A percentile compares a stretch with the other conserved stretches of the same genome.
phyloP scores from a whole-genome alignment of 106 monocot species.

The Dendrobium catenatum region DNA sequence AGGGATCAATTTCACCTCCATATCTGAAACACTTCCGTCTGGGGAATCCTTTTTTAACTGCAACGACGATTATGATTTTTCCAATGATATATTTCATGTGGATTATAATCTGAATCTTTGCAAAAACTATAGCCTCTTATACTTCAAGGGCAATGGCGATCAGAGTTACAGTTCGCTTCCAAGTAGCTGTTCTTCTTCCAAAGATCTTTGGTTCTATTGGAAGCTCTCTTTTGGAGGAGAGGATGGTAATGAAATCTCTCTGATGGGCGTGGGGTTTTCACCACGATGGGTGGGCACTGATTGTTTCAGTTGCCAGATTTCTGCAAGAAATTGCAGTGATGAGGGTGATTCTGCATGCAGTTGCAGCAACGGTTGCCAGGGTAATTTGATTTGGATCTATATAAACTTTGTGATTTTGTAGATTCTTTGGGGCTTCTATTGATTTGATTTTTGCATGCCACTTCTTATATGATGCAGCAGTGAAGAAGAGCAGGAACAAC shows the following conservation, averaged over 20 bases:
- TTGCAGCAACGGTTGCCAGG: neutral
- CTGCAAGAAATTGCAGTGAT: neutral
- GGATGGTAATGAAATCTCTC: neutral
- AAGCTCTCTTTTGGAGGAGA: constrained; percentile 2
- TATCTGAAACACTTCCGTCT: neutral
- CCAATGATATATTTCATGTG: neutral
- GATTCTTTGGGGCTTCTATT: neutral
- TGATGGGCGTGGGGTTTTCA: constrained; percentile 8
- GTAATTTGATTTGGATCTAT: neutral
- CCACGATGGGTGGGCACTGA: neutral
- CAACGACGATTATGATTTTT: constrained; percentile 2
- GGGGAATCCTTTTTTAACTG: constrained; percentile 7
- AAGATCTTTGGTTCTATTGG: constrained; percentile 15
- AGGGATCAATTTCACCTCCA: constrained; percentile 5
- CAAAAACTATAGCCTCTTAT: constrained; percentile 9
- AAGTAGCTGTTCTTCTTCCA: neutral
- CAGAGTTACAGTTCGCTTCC: neutral
- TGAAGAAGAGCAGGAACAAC: constrained; percentile 1
- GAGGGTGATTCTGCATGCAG: neutral
- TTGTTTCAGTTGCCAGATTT: constrained; percentile 10
- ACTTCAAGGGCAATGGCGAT: neutral
- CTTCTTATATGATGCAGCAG: neutral
- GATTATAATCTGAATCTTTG: constrained; percentile 4
- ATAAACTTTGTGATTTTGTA: neutral
- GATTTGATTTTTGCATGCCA: neutral